phyloP scores from a whole-genome alignment of 2,329 filamentous ascomycete genomes.

The Phoma herbarum region DNA sequence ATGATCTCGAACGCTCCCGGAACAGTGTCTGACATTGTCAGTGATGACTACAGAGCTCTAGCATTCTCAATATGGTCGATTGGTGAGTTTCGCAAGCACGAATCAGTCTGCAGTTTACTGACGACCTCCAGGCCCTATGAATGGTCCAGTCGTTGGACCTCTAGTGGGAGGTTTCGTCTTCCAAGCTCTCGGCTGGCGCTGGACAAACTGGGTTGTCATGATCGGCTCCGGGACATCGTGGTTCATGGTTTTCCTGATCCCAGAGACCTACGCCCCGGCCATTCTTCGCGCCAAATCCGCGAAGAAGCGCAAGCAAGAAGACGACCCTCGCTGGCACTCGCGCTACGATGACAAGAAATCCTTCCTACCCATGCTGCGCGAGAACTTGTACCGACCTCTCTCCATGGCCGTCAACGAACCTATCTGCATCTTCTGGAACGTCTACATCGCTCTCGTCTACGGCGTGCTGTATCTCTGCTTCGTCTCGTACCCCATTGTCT shows the following conservation, averaged over 20 bases:
- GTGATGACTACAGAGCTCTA: conserved; percentile 80
- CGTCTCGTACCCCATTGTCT: conserved; percentile 88
- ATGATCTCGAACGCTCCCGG: conserved; percentile 87
- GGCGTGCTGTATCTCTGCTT: conserved; percentile 90
- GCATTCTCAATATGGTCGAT: conserved; percentile 85
- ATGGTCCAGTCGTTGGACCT: conserved; percentile 69
- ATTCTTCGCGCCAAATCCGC: conserved; percentile 76
- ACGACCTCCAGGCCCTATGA: conserved; percentile 68
- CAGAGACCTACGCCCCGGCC: conserved; percentile 81
- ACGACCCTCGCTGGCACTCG: conserved; percentile 76
- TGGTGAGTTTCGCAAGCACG: conserved; percentile 43
- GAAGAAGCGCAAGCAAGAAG: conserved; percentile 74
- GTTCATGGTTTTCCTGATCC: conserved; percentile 63
- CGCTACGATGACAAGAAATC: conserved; percentile 79
- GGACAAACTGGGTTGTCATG: conserved; percentile 75
- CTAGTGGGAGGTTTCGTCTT: conserved; percentile 83
- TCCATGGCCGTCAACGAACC: conserved; percentile 81
- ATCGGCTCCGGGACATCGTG: conserved; percentile 73
- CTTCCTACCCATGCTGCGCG: conserved; percentile 72
- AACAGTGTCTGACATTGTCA: conserved; percentile 82
- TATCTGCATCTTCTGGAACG: conserved; percentile 82
- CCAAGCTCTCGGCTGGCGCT: conserved; percentile 84
- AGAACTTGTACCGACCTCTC: conserved; percentile 81
- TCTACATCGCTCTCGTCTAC: conserved; percentile 79
- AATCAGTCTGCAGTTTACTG: no score